Evolutionary conservation across 352 stramenopile genomes (phyloP), one percentile per base, ranked within the genome.

Genomic region (Pythium rishiriense): DNA sequence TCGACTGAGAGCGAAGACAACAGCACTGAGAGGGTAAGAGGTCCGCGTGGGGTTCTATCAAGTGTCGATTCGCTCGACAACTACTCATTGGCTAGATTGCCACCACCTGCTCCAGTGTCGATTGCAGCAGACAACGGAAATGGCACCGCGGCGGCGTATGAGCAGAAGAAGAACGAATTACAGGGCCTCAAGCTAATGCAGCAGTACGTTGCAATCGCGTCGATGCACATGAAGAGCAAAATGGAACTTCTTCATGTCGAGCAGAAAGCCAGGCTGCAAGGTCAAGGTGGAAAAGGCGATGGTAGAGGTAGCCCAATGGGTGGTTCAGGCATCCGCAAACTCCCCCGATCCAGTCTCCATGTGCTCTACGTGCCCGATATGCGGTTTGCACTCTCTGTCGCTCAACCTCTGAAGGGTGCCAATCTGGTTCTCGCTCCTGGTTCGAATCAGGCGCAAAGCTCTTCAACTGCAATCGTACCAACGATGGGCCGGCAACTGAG

Each of bases 141-240:
- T 28, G 37, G 35, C 15, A 72, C 33, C 41, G 45, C 53, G 2
- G 59, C 65, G 2, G 71, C 60, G 22, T 91, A 91, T 35, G 83
- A 94, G 45, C 76, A 84, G 50, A 76, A 76, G 42, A 91, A 87
- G 49, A 88, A 94, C 43, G 85, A 96, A 39, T 80, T 86, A 24
- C 79, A 88, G 59, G 86, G 77, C 15, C 62, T 96, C 9, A 90
- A 89, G 56, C 74, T 96, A 14, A 94, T 96, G 81, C 81, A 94
- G 52, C 78, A 96, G 63, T 96, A 96, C 53, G 85, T 96, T 12
- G 81, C 76, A 10, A 91, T 94, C 57, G 87, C 87, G 4, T 96
- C 87, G 39, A 93, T 90, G 76, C 87, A 96, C 59, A 94, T 96
- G 87, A 78, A 81, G n/a, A 94, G 79, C 54, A 96, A 94, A 57